Conservation (phyloP, 2,329 filamentous ascomycete species). For the Fusarium sp. region DNA sequence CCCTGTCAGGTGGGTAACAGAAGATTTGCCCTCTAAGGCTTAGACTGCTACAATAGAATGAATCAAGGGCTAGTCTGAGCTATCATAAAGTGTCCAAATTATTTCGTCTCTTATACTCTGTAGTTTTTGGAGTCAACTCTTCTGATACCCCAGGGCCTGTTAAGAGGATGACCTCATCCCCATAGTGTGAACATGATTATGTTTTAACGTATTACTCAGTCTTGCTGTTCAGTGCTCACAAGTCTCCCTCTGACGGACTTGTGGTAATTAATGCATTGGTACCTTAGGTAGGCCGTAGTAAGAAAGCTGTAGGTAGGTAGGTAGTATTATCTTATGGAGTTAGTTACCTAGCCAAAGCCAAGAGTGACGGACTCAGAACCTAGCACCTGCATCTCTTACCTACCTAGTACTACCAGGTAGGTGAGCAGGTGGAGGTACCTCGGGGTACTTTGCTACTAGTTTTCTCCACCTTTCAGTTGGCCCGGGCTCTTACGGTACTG, state of each 20-base stretch:
- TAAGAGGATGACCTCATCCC: not conserved
- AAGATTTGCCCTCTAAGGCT: no score
- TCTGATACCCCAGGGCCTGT: no score
- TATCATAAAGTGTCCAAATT: no score
- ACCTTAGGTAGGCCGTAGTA: not conserved
- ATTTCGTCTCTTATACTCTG: no score
- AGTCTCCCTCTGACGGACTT: not conserved
- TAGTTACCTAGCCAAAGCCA: not conserved
- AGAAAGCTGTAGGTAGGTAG: not conserved
- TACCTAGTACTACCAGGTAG: not conserved
- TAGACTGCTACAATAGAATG: no score
- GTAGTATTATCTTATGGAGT: not conserved
- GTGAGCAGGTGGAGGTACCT: constrained; percentile 16
- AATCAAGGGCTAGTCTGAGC: no score
- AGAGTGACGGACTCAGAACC: constrained; percentile 1
- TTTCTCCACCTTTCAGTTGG: constrained; percentile 24
- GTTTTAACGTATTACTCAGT: not conserved
- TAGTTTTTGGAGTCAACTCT: no score
- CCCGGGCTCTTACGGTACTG: constrained; percentile 16
- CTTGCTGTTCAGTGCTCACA: not conserved
- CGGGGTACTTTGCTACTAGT: constrained; percentile 8
- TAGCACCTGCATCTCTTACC: not conserved
- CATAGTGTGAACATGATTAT: not conserved
- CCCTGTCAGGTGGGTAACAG: not conserved
- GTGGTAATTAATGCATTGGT: not conserved